Conservation (phyloP, 129 eudicot genomes). For the Daucus carota region DH1_v3.0 NC_030384.2:37057001-37057500, state of each 20-base stretch:
- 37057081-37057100: background rate
- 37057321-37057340: background rate
- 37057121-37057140: background rate
- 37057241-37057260: background rate
- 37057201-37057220: conserved; percentile 4
- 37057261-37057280: background rate
- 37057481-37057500: too few relatives aligned
- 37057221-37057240: conserved; percentile 7
- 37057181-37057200: conserved; percentile 5
- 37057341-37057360: background rate
- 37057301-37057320: background rate
- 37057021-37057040: too few relatives aligned
- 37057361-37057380: background rate
- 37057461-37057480: too few relatives aligned
- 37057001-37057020: too few relatives aligned
- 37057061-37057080: too few relatives aligned
- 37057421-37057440: too few relatives aligned
- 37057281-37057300: background rate
- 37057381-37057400: too few relatives aligned
- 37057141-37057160: conserved; percentile 3
- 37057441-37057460: too few relatives aligned
- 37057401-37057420: too few relatives aligned
- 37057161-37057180: background rate
- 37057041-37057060: too few relatives aligned
- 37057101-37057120: too few relatives aligned